Conservation (phyloP, 208 protist species). For the Borovskyia barvae region DNA sequence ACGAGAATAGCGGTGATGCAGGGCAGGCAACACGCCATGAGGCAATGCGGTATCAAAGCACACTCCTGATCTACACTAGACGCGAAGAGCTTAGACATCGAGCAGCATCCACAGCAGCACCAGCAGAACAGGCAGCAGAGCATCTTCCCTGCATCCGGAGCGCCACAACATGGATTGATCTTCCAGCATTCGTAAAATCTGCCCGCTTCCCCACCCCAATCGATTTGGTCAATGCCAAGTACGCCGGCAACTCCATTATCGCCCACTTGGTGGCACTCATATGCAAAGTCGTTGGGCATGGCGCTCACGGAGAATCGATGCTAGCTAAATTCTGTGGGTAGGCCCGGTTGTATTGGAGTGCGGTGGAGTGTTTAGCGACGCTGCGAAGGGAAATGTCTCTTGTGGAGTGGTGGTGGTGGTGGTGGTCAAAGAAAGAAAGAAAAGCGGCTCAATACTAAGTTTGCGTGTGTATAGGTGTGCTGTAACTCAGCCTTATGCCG, state of each 20-base stretch:
- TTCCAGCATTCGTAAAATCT: conserved; percentile 67
- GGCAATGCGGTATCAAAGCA: conserved; percentile 47
- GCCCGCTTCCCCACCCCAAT: conserved; percentile 51
- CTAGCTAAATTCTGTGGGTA: no score
- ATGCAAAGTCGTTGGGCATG: conserved; percentile 4
- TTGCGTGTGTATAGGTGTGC: no score
- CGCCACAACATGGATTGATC: conserved; percentile 55
- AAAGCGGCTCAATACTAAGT: no score
- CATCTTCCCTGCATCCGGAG: conserved; percentile 36
- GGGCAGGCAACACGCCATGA: conserved; percentile 35
- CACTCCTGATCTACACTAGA: conserved; percentile 53
- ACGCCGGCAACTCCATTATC: not conserved
- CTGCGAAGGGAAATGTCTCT: no score
- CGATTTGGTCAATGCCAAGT: conserved; percentile 47
- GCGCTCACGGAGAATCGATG: no score
- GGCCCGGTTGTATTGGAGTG: no score
- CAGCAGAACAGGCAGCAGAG: conserved; percentile 49
- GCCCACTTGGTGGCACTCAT: not conserved
- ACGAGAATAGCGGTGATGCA: conserved; percentile 35
- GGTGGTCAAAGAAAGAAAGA: no score
- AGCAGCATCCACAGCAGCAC: conserved; percentile 39
- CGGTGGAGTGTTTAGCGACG: no score
- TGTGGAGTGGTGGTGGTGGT: no score
- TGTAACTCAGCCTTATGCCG: no score
- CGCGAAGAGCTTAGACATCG: conserved; percentile 52